phyloP scores from a whole-genome alignment of 192 early-diverging fungal genomes.

The Backusella tarrabulga region DNA sequence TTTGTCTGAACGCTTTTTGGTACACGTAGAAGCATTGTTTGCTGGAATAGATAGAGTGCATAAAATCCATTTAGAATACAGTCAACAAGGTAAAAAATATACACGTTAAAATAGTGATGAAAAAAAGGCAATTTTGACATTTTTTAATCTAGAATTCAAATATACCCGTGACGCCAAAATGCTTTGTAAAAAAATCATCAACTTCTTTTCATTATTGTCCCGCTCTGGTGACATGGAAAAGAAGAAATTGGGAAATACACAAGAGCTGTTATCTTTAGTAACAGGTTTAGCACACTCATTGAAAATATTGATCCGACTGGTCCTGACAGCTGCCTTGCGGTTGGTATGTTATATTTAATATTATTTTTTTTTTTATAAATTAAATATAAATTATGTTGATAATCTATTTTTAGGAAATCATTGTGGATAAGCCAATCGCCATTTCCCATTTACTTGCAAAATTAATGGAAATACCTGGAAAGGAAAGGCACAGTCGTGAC shows the following conservation, averaged over 20 bases:
- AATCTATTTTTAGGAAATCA: conserved; percentile 43
- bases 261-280: conserved; percentile 87
- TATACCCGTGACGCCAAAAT: conserved; percentile 91
- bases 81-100: conserved; percentile 16
- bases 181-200: conserved; percentile 92
- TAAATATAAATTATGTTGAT: not conserved
- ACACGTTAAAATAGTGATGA: not conserved
- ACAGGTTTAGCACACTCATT: conserved; percentile 90
- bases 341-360: conserved; percentile 49
- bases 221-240: conserved; percentile 63
- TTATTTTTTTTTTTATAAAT: no score
- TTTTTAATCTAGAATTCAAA: conserved; percentile 50
- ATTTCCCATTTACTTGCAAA: conserved; percentile 74
- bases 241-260: conserved; percentile 62
- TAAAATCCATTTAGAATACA: conserved; percentile 13
- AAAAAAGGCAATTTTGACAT: not conserved
- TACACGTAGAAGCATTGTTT: conserved; percentile 93
- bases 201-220: conserved; percentile 90
- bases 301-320: conserved; percentile 87
- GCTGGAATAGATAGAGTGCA: conserved; percentile 68
- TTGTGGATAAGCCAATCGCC: conserved; percentile 47
- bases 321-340: conserved; percentile 83
- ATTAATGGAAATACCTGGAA: conserved; percentile 65
- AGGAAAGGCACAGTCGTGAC: conserved; percentile 31
- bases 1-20: conserved; percentile 83